These are phyloP conservation scores for Limnomonas spitsbergensis DNA, from an alignment of 139 green algal species.

Conservation along the genomic window DNA sequence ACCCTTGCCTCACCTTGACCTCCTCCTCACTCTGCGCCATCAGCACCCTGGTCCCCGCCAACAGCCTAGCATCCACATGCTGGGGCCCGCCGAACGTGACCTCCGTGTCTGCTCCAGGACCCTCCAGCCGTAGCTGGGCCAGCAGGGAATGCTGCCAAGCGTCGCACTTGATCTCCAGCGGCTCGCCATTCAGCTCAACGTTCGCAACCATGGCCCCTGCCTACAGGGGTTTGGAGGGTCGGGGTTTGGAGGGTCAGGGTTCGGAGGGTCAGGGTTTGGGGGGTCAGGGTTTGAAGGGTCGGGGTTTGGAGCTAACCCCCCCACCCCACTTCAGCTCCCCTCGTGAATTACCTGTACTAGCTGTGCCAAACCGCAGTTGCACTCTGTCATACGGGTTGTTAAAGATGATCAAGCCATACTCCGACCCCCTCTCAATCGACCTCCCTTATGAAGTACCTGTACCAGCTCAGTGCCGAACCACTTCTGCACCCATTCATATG, in stretches of 20 bases:
- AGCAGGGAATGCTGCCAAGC: constrained; percentile 48
- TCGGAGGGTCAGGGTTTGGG: no score
- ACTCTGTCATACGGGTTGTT: no score
- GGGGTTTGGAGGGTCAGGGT: no score
- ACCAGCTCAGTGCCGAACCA: no score
- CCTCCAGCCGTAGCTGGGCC: constrained; percentile 38
- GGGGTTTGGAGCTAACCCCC: background rate
- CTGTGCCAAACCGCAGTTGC: background rate
- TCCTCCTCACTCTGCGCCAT: constrained; percentile 38
- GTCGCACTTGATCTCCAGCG: constrained; percentile 28
- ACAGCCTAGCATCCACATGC: constrained; percentile 49
- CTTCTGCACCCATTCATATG: no score
- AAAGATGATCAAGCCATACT: no score
- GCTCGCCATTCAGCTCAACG: constrained; percentile 17
- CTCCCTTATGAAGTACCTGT: no score
- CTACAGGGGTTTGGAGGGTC: constrained; percentile 27
- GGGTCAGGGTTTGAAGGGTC: no score
- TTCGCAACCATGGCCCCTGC: constrained; percentile 40
- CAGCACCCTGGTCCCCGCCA: constrained; percentile 56
- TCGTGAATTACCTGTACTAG: background rate
- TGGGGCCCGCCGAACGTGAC: constrained; percentile 23
- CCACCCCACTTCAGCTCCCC: no score
- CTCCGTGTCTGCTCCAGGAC: constrained; percentile 38
- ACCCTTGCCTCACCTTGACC: constrained; percentile 34
- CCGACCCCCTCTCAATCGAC: no score